Percentiles rank a stretch among this genome's conserved stretches.
phyloP scores from a whole-genome alignment of 495 filamentous ascomycete species.

The Parathielavia appendiculata region DNA sequence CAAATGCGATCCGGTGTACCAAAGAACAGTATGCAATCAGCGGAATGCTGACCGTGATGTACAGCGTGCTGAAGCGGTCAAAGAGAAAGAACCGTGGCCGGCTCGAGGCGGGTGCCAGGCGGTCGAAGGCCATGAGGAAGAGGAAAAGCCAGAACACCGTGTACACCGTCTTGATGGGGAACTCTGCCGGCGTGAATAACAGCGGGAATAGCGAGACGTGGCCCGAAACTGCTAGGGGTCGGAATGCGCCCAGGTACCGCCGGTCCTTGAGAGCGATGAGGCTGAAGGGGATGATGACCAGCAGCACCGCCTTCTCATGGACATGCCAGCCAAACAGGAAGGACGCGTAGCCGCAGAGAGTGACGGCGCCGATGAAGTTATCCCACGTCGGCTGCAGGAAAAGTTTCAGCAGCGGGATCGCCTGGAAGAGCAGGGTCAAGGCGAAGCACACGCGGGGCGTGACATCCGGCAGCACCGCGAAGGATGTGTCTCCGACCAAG shows the following conservation, averaged over 20 bases:
- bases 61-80: conserved; percentile 83
- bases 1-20: conserved; percentile 75
- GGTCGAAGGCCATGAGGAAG: conserved; percentile 82
- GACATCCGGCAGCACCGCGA: conserved; percentile 86
- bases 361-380: conserved; percentile 81
- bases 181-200: conserved; percentile 85
- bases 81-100: conserved; percentile 75
- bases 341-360: conserved; percentile 92
- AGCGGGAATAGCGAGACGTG: conserved; percentile 94
- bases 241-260: conserved; percentile 84
- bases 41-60: conserved; percentile 81
- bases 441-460: conserved; percentile 72
- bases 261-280: conserved; percentile 89
- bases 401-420: conserved; percentile 73
- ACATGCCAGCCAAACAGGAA: conserved; percentile 99
- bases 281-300: conserved; percentile 93
- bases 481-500: conserved; percentile 89
- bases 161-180: conserved; percentile 88
- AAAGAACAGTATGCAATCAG: conserved; percentile 85
- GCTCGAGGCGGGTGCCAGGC: conserved; percentile 73
- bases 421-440: conserved; percentile 78
- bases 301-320: conserved; percentile 92
- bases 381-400: conserved; percentile 79
- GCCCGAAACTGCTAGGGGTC: conserved; percentile 85
- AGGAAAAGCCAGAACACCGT: conserved; percentile 86